These are phyloP conservation scores for Pseudotsuga menziesii DNA, from an alignment of 75 land plant species.

Conservation along the genomic window DNA sequence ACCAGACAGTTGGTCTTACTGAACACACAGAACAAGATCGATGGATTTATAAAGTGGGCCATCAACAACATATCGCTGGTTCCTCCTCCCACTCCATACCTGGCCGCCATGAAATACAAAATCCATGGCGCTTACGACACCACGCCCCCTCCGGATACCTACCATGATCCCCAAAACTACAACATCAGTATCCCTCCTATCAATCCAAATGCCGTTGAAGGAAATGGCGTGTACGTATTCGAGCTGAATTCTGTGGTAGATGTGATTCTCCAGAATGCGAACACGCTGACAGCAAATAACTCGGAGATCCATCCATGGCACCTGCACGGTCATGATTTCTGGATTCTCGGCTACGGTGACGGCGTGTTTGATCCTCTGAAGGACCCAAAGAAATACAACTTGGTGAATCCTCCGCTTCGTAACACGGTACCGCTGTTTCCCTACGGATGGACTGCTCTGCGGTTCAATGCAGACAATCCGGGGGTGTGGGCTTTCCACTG, in stretches of 20 bases:
- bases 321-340: constrained; percentile 91
- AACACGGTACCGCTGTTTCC: constrained; percentile 78
- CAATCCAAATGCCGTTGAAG: constrained; percentile 1
- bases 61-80: constrained; percentile 67
- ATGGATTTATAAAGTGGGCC: constrained; percentile 44
- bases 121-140: constrained; percentile 1
- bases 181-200: neutral
- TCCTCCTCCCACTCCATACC: constrained; percentile 52
- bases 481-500: constrained; percentile 89
- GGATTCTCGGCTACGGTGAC: constrained; percentile 46
- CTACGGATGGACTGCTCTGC: constrained; percentile 71
- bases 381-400: constrained; percentile 12
- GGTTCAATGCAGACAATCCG: constrained; percentile 74
- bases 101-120: constrained; percentile 43
- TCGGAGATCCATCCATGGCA: constrained; percentile 97
- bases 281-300: constrained; percentile 41
- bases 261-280: constrained; percentile 78
- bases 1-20: constrained; percentile 42
- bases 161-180: constrained; percentile 1
- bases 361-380: constrained; percentile 12
- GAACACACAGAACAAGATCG: constrained; percentile 67
- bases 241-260: constrained; percentile 14
- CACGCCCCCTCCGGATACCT: constrained; percentile 10
- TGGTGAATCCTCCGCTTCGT: constrained; percentile 47
- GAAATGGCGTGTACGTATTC: constrained; percentile 13